Conservation (phyloP, 2,329 filamentous ascomycete genomes). For the Pyricularia sp. region DNA sequence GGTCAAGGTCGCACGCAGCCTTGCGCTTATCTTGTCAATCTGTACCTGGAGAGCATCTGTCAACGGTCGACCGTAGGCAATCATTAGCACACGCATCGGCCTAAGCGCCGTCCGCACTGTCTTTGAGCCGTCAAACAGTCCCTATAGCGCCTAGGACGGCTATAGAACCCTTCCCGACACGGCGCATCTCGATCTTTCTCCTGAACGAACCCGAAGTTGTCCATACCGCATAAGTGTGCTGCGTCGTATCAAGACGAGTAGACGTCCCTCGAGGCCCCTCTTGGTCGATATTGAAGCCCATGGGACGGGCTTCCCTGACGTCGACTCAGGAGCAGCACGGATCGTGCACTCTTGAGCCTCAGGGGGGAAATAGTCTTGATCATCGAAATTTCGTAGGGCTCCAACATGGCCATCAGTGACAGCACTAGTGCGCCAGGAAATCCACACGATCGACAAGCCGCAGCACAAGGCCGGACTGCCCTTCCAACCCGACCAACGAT, state of each 20-base stretch:
- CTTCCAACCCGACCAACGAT: constrained; percentile 14
- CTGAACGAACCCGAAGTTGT: background rate
- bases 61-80: background rate
- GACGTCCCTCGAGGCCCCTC: background rate
- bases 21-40: background rate
- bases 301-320: background rate
- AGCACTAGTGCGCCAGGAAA: constrained; percentile 3
- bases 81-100: background rate
- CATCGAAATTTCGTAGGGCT: background rate
- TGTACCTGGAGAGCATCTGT: background rate
- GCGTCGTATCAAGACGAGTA: background rate
- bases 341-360: background rate
- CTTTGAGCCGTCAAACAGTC: background rate
- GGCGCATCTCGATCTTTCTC: background rate
- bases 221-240: background rate
- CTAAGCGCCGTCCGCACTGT: too few relatives aligned
- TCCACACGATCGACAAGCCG: constrained; percentile 5
- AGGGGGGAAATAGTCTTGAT: background rate
- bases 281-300: background rate
- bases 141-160: background rate
- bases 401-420: constrained; percentile 8
- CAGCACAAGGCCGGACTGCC: constrained; percentile 9
- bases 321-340: background rate
- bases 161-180: background rate
- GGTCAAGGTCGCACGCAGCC: background rate